A percentile compares a stretch with the other conserved stretches of the same genome.
These are phyloP conservation scores for Hibiscus mutabilis DNA, from an alignment of 345 rosid genomes.

Conservation along the genomic window DNA sequence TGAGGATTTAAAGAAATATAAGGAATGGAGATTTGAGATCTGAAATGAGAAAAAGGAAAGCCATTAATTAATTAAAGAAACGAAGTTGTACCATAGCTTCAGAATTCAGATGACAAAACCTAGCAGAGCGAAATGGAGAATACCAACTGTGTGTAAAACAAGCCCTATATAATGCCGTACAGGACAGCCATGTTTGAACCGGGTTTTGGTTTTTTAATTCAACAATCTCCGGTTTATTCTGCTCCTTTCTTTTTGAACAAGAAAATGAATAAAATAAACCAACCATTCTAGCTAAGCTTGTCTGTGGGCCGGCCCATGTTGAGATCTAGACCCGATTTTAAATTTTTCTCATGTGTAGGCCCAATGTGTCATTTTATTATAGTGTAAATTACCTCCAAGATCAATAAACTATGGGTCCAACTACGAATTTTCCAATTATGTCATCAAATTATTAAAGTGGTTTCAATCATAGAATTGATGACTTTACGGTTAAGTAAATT, in stretches of 20 bases:
- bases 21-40: neutral
- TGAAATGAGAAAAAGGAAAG: neutral
- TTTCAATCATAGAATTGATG: too few relatives aligned
- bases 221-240: neutral
- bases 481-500: too few relatives aligned
- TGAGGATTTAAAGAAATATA: neutral
- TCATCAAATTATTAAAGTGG: too few relatives aligned
- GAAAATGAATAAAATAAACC: neutral
- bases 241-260: neutral
- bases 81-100: slow-evolving; percentile 3
- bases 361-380: too few relatives aligned
- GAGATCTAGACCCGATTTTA: neutral
- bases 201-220: neutral
- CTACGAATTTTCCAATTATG: too few relatives aligned
- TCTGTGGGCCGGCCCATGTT: neutral
- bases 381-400: too few relatives aligned
- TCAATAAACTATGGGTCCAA: too few relatives aligned
- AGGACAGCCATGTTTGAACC: neutral
- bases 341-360: neutral
- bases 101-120: slow-evolving; percentile 1
- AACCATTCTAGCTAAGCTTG: neutral
- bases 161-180: neutral
- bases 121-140: neutral
- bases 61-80: neutral
- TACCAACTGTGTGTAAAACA: neutral